Base-by-base conservation (phyloP, 768 basidiomycete species). In the Ephemerocybe angulata region DNA sequence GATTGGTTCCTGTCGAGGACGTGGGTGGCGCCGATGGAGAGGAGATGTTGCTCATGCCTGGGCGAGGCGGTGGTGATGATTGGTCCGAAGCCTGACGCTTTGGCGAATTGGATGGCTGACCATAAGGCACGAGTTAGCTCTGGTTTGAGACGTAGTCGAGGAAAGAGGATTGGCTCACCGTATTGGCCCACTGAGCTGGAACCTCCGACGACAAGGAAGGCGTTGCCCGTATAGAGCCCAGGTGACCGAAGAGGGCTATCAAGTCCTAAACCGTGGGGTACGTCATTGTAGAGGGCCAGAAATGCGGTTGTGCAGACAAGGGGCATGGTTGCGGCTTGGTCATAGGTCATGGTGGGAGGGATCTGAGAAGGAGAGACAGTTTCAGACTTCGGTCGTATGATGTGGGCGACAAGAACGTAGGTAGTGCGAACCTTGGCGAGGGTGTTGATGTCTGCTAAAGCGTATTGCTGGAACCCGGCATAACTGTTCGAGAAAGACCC, bases 381-480 rank as follows among this genome's bases (percentile, higher is more conserved):
- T 44, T 21, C 13, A 41, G 13, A 21, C 40, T 15, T 10, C 8
- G 3, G 42, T 25, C 21, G 21, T 24, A 6, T 12, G 17, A 47
- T 40, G 25, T 12, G 12, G 19, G 28, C 81, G 2, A 63, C 49
- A n/a, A 25, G 33, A 35, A 13, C 11, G 19, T 8, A 42, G 11
- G 40, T 10, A 21, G 33, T 72, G 56, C 1, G 74, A 46, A 71
- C 75, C 65, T 75, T 77, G 11, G 71, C 63, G 13, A 70, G 62
- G 43, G 70, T 70, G 50, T 70, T 64, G 37, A 68, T 72, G 17
- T 70, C 66, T 3, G 67, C 66, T 21, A 74, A 62, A 30, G 71
- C 63, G 57, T 72, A 77, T 62, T 74, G 70, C 60, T 80, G 79
- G 54, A 74, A 76, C 10, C 68, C 67, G 70, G 7, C 83, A 43